A percentile compares a stretch with the other conserved stretches of the same genome.
phyloP scores from a whole-genome alignment of 2,329 filamentous ascomycete species.

The Echinosphaeria canescens region DNA sequence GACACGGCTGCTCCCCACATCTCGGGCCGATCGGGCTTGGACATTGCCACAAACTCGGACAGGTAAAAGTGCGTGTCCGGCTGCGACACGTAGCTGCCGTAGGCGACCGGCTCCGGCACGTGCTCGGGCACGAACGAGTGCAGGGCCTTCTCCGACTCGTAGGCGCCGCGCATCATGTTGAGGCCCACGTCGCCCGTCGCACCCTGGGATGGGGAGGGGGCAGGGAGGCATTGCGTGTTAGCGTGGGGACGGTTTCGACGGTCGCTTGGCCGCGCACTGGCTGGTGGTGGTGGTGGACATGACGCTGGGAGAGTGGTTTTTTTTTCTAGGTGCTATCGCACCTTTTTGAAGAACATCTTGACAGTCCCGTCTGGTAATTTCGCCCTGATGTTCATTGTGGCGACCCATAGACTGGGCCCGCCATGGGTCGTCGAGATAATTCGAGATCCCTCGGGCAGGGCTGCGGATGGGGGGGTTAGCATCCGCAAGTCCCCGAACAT shows the following conservation, averaged over 20 bases:
- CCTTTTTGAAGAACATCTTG: not conserved
- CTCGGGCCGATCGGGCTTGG: conserved; percentile 5
- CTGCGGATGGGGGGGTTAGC: too few relatives aligned
- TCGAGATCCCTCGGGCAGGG: too few relatives aligned
- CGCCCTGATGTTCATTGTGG: not conserved
- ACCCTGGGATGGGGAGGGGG: conserved; percentile 2
- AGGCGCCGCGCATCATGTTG: conserved; percentile 5
- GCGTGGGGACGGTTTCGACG: too few relatives aligned
- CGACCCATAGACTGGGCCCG: not conserved
- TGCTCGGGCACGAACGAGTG: conserved; percentile 7
- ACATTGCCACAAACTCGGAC: conserved; percentile 8
- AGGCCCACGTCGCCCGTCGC: conserved; percentile 4
- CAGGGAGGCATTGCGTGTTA: not conserved
- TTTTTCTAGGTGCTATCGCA: too few relatives aligned
- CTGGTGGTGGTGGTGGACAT: too few relatives aligned
- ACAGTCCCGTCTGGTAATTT: not conserved
- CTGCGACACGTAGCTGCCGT: conserved; percentile 6
- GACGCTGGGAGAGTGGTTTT: too few relatives aligned
- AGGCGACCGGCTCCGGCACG: conserved; percentile 6
- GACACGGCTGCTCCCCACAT: conserved; percentile 6
- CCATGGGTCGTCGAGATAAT: too few relatives aligned
- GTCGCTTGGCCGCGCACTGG: too few relatives aligned
- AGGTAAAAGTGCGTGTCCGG: conserved; percentile 8
- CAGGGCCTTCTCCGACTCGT: conserved; percentile 6
- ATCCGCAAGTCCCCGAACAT: too few relatives aligned